Conservation (phyloP, 768 basidiomycete species). For the Boletus huronensis region DNA sequence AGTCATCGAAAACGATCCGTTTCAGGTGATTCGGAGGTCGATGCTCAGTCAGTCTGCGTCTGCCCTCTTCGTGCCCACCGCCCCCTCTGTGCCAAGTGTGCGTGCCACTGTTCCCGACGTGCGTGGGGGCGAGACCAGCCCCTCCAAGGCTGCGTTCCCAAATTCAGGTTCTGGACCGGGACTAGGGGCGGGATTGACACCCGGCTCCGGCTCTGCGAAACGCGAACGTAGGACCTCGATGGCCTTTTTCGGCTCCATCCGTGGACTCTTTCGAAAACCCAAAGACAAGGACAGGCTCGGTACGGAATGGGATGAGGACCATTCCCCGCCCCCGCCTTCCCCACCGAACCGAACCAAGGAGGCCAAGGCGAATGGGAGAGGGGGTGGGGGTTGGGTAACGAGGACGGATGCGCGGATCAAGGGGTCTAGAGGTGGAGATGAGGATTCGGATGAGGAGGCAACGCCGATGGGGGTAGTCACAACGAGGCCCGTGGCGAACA, state of each 20-base stretch:
- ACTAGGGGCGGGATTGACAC: neutral
- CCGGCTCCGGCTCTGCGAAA: neutral
- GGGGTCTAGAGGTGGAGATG: neutral
- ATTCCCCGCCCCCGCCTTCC: neutral
- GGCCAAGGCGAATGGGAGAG: neutral
- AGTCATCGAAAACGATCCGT: conserved; percentile 26
- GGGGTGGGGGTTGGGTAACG: conserved; percentile 23
- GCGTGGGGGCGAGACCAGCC: neutral
- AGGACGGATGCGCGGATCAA: conserved; percentile 25
- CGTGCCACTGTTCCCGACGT: neutral
- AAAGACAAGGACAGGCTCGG: conserved; percentile 5
- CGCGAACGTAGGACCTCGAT: conserved; percentile 23
- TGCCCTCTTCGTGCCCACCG: neutral
- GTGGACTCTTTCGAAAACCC: conserved; percentile 26
- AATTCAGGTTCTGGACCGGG: neutral
- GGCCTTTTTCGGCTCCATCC: conserved; percentile 26
- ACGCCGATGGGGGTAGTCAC: neutral
- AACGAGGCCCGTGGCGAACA: neutral
- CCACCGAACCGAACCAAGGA: neutral
- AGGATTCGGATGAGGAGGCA: conserved; percentile 20
- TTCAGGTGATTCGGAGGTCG: conserved; percentile 15
- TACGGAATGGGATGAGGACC: conserved; percentile 11
- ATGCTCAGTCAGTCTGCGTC: conserved; percentile 1
- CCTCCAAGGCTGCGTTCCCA: neutral
- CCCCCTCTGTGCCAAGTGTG: neutral